Conservation (phyloP, 2,329 filamentous ascomycete species). For the Myriangium duriaei region DNA sequence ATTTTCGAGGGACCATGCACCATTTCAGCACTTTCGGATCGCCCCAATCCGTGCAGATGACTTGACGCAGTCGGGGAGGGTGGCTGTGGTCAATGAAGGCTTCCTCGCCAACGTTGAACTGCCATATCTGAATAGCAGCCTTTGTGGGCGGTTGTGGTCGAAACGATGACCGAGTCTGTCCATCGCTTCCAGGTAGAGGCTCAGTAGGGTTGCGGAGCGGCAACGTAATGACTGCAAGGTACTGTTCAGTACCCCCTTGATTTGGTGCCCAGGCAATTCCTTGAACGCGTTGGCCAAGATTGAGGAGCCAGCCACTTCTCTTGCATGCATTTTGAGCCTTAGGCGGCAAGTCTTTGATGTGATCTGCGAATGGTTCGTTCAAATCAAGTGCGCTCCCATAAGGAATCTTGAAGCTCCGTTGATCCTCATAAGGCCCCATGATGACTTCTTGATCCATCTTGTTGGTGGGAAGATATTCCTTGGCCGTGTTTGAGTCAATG, state of each 20-base stretch:
- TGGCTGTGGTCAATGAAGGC: conserved; percentile 31
- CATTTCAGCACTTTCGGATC: conserved; percentile 43
- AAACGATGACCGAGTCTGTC: conserved; percentile 35
- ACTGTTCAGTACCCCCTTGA: conserved; percentile 37
- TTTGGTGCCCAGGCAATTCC: conserved; percentile 35
- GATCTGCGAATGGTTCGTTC: conserved; percentile 18
- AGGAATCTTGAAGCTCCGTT: conserved; percentile 30
- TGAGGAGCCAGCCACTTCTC: conserved; percentile 41
- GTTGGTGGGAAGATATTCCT: conserved; percentile 31
- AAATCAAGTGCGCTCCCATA: conserved; percentile 33
- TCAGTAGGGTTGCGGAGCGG: conserved; percentile 24
- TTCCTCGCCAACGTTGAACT: conserved; percentile 31
- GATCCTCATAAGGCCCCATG: conserved; percentile 36
- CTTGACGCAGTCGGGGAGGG: conserved; percentile 35
- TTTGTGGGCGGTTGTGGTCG: conserved; percentile 35
- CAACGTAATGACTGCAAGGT: conserved; percentile 37
- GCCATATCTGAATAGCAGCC: conserved; percentile 47
- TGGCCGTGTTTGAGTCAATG: conserved; percentile 27
- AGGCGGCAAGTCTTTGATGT: conserved; percentile 6
- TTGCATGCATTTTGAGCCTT: conserved; percentile 23
- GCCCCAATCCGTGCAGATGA: conserved; percentile 47
- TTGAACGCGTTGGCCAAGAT: conserved; percentile 42
- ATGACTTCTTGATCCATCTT: conserved; percentile 31
- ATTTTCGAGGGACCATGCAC: conserved; percentile 36
- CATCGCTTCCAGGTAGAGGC: conserved; percentile 19